A percentile compares a stretch with the other conserved stretches of the same genome.
phyloP scores from a whole-genome alignment of 441 rosid genomes.

The Erodium texanum region DNA sequence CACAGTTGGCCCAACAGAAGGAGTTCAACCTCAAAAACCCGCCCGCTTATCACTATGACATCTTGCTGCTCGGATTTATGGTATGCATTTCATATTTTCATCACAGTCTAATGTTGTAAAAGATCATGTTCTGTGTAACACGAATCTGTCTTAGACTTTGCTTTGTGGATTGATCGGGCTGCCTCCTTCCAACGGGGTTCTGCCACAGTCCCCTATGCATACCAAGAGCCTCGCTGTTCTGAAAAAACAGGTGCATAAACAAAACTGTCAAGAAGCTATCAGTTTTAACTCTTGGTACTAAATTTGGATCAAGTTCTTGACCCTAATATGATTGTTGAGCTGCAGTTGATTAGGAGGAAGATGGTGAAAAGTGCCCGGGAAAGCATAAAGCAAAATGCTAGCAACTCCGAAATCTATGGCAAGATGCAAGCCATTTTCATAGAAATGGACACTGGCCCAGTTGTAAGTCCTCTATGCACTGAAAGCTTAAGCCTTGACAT shows the following conservation, averaged over 20 bases:
- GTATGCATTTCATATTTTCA: conserved; percentile 1
- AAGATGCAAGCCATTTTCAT: conserved; percentile 69
- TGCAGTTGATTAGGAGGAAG: conserved; percentile 64
- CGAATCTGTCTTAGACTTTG: conserved; percentile 38
- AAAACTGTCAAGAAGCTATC: background rate
- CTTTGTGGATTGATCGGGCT: conserved; percentile 76
- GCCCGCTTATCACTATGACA: conserved; percentile 76
- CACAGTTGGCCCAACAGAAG: conserved; percentile 82
- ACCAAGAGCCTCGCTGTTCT: conserved; percentile 79
- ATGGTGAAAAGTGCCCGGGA: conserved; percentile 74
- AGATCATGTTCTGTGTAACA: conserved; percentile 2
- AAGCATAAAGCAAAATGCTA: conserved; percentile 48
- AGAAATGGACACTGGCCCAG: conserved; percentile 43
- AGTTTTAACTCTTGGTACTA: background rate
- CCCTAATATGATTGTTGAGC: background rate
- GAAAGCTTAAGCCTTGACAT: background rate
- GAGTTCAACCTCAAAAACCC: conserved; percentile 81
- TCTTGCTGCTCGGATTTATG: conserved; percentile 39
- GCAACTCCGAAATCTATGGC: conserved; percentile 62
- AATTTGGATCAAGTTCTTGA: background rate
- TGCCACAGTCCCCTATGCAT: conserved; percentile 92
- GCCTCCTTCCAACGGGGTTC: conserved; percentile 86
- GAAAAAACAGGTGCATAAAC: conserved; percentile 55
- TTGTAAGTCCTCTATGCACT: conserved; percentile 26
- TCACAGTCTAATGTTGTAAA: background rate